These are phyloP conservation scores for Phytomonas sp. DNA, from an alignment of 208 protist species.

Conservation along the genomic window DNA sequence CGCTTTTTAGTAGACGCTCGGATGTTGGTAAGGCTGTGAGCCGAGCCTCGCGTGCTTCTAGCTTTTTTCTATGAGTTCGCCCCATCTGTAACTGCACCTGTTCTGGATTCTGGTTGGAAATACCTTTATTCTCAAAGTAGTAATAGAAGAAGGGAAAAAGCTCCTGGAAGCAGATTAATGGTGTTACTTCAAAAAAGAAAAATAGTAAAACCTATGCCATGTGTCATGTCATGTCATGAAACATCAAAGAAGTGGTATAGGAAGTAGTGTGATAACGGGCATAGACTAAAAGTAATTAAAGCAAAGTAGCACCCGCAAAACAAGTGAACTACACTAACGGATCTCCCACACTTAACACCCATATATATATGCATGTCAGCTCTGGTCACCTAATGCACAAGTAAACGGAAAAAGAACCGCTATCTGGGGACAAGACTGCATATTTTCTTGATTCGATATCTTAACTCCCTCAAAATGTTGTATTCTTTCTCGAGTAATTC, in stretches of 20 bases:
- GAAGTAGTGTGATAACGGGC: background rate
- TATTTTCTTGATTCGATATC: conserved; percentile 17
- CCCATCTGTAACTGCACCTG: conserved; percentile 35
- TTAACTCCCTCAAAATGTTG: conserved; percentile 27
- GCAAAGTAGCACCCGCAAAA: background rate
- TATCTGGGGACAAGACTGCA: conserved; percentile 3
- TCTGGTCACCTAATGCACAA: background rate
- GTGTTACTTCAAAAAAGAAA: background rate
- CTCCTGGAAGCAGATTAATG: background rate
- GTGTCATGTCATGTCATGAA: background rate
- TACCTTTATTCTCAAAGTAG: background rate
- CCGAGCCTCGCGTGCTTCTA: conserved; percentile 54
- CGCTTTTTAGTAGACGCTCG: conserved; percentile 65
- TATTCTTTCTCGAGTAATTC: conserved; percentile 37
- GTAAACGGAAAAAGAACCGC: background rate
- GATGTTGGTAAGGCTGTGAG: conserved; percentile 62
- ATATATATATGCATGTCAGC: background rate
- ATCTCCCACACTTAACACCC: background rate
- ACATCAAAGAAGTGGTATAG: background rate
- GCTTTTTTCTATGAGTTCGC: conserved; percentile 67
- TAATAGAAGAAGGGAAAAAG: background rate
- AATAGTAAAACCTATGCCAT: background rate
- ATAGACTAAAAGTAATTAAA: background rate
- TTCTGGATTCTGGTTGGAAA: background rate
- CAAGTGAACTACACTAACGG: background rate